These are phyloP conservation scores for Arabidopsis hybrid DNA, from an alignment of 441 rosid genomes.

Conservation along the genomic window DNA sequence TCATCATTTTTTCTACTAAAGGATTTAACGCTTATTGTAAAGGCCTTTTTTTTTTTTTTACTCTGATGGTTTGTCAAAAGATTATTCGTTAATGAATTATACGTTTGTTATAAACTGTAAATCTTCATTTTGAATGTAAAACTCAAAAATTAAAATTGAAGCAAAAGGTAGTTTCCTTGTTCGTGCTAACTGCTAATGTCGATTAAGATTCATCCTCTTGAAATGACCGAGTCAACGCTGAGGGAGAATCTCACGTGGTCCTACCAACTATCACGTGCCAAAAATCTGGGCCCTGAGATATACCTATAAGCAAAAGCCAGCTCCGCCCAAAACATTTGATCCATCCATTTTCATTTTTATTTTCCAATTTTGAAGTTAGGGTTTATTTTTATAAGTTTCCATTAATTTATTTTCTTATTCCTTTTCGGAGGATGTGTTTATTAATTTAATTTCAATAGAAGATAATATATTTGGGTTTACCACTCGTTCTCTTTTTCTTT, in stretches of 20 bases:
- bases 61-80: background rate
- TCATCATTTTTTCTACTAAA: background rate
- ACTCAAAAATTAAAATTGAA: no score
- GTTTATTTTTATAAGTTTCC: conserved; percentile 5
- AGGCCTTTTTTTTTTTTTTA: no score
- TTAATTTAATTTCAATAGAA: conserved; percentile 14
- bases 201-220: conserved; percentile 21
- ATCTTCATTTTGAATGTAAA: no score
- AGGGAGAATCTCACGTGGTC: conserved; percentile 32
- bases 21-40: background rate
- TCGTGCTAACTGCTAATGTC: no score
- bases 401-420: background rate
- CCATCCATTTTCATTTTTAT: conserved; percentile 40
- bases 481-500: conserved; percentile 39
- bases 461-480: conserved; percentile 25
- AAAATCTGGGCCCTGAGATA: conserved; percentile 34
- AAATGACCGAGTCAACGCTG: conserved; percentile 41
- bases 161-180: no score
- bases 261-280: conserved; percentile 39
- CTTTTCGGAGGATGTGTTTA: background rate
- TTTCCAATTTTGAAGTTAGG: background rate
- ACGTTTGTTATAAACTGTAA: no score
- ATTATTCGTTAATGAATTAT: no score
- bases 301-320: conserved; percentile 34
- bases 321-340: conserved; percentile 43